phyloP scores from a whole-genome alignment of 2,329 filamentous ascomycete species.

The Colletotrichum limetticola region DNA sequence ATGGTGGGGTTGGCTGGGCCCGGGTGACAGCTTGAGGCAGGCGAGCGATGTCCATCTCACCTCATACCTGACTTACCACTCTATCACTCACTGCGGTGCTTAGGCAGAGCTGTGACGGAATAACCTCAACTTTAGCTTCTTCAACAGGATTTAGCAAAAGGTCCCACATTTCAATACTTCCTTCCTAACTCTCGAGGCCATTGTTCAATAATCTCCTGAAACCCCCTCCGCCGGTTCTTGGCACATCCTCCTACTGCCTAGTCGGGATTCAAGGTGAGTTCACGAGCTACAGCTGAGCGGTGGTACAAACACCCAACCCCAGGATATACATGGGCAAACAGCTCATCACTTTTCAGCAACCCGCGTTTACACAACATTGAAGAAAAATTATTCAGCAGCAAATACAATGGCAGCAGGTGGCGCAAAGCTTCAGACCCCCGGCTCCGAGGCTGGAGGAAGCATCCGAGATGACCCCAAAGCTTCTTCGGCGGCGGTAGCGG shows the following conservation, averaged over 20 bases:
- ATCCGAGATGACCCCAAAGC: slow-evolving; percentile 41
- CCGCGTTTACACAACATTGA: neutral
- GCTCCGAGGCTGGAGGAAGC: slow-evolving; percentile 26
- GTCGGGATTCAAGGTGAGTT: neutral
- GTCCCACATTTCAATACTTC: neutral
- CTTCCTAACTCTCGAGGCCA: neutral
- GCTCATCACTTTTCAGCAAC: neutral
- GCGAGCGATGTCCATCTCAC: neutral
- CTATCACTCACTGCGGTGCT: neutral
- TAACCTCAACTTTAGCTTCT: neutral
- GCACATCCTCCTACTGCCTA: neutral
- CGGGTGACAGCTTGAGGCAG: neutral
- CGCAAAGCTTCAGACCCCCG: slow-evolving; percentile 24
- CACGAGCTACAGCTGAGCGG: neutral
- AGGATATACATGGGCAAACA: neutral
- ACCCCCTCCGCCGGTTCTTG: neutral
- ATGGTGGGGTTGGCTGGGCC: slow-evolving; percentile 28
- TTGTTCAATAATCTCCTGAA: neutral
- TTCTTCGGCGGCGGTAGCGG: neutral
- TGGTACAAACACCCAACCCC: neutral
- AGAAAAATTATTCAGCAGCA: neutral
- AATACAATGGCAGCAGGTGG: slow-evolving; percentile 19
- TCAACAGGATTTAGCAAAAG: neutral
- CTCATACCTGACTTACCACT: neutral
- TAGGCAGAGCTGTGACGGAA: neutral